phyloP scores from a whole-genome alignment of 768 basidiomycete genomes.

The Trichaptum fuscoviolaceum region DNA sequence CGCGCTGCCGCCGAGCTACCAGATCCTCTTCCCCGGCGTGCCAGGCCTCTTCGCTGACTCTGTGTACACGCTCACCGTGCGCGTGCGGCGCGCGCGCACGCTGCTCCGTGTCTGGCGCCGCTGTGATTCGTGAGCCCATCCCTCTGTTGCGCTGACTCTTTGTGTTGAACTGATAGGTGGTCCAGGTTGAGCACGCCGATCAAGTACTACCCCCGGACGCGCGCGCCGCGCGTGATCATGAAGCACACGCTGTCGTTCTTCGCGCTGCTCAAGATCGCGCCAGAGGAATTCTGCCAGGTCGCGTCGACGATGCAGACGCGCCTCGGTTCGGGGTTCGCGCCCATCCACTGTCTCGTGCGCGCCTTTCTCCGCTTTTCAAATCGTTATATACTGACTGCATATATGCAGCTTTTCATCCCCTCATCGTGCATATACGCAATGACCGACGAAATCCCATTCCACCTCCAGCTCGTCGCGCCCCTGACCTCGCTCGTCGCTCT shows the following conservation, averaged over 20 bases:
- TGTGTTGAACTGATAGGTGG: neutral
- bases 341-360: constrained; percentile 49
- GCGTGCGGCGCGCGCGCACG: constrained; percentile 29
- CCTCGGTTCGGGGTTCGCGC: constrained; percentile 27
- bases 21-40: constrained; percentile 25
- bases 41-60: constrained; percentile 36
- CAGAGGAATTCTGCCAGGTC: constrained; percentile 63
- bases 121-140: constrained; percentile 36
- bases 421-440: constrained; percentile 48
- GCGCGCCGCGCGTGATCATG: constrained; percentile 51
- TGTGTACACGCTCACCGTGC: constrained; percentile 43
- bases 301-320: constrained; percentile 38
- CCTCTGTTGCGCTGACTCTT: constrained; percentile 9
- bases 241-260: constrained; percentile 41
- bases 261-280: constrained; percentile 51
- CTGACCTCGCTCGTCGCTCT: constrained; percentile 30
- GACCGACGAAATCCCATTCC: constrained; percentile 56
- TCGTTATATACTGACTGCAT: constrained; percentile 5
- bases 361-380: constrained; percentile 1
- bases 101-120: constrained; percentile 45
- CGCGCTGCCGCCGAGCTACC: constrained; percentile 47
- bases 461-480: constrained; percentile 53
- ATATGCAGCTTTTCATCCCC: constrained; percentile 53
- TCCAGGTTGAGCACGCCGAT: constrained; percentile 46
- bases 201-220: constrained; percentile 46